Conservation (phyloP, 129 eudicot genomes). For the Tagetes erecta region DNA sequence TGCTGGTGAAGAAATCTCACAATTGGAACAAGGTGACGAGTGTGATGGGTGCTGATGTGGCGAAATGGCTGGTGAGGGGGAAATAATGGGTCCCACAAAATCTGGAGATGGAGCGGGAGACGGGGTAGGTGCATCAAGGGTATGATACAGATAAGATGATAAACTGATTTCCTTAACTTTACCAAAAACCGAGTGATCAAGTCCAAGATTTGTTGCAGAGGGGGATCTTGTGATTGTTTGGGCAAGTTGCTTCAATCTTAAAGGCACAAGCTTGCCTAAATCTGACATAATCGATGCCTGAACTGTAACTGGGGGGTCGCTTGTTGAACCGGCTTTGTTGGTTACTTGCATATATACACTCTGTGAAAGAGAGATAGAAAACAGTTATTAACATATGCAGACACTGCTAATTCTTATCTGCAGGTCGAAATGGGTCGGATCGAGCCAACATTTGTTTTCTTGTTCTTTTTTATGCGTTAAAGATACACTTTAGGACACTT, state of each 20-base stretch:
- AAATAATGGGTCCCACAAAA: constrained; percentile 33
- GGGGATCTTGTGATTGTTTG: constrained; percentile 61
- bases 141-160: constrained; percentile 62
- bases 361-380: constrained; percentile 39
- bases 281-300: constrained; percentile 69
- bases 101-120: constrained; percentile 64
- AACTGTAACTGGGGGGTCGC: constrained; percentile 62
- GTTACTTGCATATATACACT: constrained; percentile 65
- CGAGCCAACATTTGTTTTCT: not conserved
- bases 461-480: not conserved
- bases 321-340: constrained; percentile 71
- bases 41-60: constrained; percentile 40
- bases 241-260: constrained; percentile 78
- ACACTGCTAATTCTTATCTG: not conserved
- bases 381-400: not conserved
- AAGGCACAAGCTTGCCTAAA: constrained; percentile 54
- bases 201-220: constrained; percentile 71
- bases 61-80: constrained; percentile 38
- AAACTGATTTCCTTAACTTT: constrained; percentile 74
- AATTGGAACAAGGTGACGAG: constrained; percentile 18
- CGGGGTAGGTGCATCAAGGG: constrained; percentile 58
- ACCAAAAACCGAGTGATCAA: constrained; percentile 74
- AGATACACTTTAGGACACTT: not conserved
- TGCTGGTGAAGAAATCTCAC: constrained; percentile 34
- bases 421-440: not conserved